Conservation (phyloP, 129 eudicot species). For the Tagetes erecta region DNA sequence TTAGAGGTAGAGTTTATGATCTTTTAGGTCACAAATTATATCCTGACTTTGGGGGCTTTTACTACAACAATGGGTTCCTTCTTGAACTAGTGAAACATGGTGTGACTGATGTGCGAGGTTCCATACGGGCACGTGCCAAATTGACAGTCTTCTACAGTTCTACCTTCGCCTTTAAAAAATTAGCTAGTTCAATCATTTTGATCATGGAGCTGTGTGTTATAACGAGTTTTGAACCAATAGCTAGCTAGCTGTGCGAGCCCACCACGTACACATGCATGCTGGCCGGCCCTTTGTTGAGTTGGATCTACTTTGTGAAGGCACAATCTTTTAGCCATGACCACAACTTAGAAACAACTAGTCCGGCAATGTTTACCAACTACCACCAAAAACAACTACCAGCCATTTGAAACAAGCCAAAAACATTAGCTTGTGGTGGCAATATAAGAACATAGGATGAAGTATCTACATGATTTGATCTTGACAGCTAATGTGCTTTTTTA, state of each 20-base stretch:
- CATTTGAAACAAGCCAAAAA: slow-evolving; percentile 24
- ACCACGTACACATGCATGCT: neutral
- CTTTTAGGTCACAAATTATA: too few relatives aligned
- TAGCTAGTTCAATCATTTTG: too few relatives aligned
- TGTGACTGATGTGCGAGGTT: too few relatives aligned
- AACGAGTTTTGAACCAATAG: neutral
- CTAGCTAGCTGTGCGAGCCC: slow-evolving; percentile 5
- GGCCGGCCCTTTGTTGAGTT: neutral
- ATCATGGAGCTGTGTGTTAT: too few relatives aligned
- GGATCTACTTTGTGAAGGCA: slow-evolving; percentile 8
- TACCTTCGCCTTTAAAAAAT: too few relatives aligned
- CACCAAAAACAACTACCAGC: slow-evolving; percentile 14
- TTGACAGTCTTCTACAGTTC: too few relatives aligned
- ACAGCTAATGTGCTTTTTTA: neutral
- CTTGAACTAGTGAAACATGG: too few relatives aligned
- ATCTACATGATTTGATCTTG: neutral
- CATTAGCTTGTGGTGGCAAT: slow-evolving; percentile 12
- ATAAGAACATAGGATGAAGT: neutral
- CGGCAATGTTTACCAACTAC: slow-evolving; percentile 30
- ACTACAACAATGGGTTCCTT: too few relatives aligned
- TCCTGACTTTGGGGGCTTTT: too few relatives aligned
- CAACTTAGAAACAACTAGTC: slow-evolving; percentile 10
- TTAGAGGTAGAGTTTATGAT: too few relatives aligned
- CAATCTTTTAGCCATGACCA: slow-evolving; percentile 16
- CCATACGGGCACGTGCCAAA: too few relatives aligned